Evolutionary conservation across 2,329 filamentous ascomycete species (phyloP), one percentile per base, ranked within the genome.

Genomic region (Waltergamsia citrina): DNA sequence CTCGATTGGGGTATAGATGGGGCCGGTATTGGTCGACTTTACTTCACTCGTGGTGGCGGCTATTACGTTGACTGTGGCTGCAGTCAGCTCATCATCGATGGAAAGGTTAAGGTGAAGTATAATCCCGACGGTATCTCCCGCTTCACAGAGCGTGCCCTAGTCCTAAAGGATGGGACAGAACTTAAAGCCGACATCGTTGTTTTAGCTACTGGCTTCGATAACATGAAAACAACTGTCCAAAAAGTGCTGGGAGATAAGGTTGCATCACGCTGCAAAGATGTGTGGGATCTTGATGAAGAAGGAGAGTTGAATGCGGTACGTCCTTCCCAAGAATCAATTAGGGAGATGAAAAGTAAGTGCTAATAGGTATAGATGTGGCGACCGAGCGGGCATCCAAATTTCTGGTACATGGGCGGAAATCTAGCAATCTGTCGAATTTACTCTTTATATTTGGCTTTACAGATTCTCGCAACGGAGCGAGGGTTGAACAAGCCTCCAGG

Each of bases 21-120:
- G 1, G 59, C 66, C 0, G 78, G 78, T 0, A 57, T 81, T 3
- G 63, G 72, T 33, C 53, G 70, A 32, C 79, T 81, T 49, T 82
- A 81, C 46, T 64, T 78, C 40, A 72, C 77, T 41, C 66, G 72
- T 2, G 77, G 77, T 2, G 79, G 79, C 1, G 78, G 79, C 0
- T 83, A 82, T 47, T 83, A 83, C 52, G 78, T 83, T 40, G 75
- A 84, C 39, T 75, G 81, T 2, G 79, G 79, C 0, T 71, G 68
- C 1, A 73, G 71, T 0, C 54, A 72, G 45, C 62, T 82, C 15
- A 79, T 84, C 38, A 61, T 63, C 2, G 71, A 79, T 9, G 75
- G 78, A 1, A 36, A 40, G 22, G 17, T 38, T 14, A 35, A 35
- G 3, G 30, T 40, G 4, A 10, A 34, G 5, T 34, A 38, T n/a